Base-by-base conservation (phyloP, 306 rosid genomes). In the Rosa persica region DNA sequence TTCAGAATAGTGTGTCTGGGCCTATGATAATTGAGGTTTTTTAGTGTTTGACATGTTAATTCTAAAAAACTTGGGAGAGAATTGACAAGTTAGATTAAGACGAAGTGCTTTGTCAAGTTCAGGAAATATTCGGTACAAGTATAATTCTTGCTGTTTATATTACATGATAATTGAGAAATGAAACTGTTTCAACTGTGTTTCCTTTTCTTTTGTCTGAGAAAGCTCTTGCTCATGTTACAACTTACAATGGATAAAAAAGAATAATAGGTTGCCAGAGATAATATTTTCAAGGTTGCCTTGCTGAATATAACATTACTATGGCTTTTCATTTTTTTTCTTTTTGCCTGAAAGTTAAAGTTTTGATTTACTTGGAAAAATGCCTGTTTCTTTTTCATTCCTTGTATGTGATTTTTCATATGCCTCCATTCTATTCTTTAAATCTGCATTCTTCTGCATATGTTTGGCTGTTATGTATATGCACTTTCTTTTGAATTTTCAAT, bases 241-340 rank as follows among this genome's bases (percentile, higher is more conserved):
- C 2, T 30, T 30, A 30, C 36, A 30, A 30, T 30, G 0, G 67
- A 60, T 60, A 8, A 25, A 23, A 9, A 2, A 23, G 7, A 25
- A 25, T 60, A 25, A 62, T 44, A 38, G 9, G 13, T 0, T 43
- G 12, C n/a, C 10, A 68, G 44, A 67, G 49, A n/a, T 9, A 11
- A 22, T 68, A 44, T 30, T 47, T 22, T 69, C 22, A 34, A 30
- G 20, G 54, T 69, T 69, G 73, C 73, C 73, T 68, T 43, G 11
- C 30, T 23, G 55, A 44, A 44, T 22, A 44, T 43, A 22, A 22
- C 0, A 6, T 42, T n/a, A n/a, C 8, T 11, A 17, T n/a, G n/a
- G n/a, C n/a, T n/a, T n/a, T n/a, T n/a, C n/a, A n/a, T 22, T 1
- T 5, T 42, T 42, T 42, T 27, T 34, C 11, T 48, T 48, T 13